Base-by-base conservation (phyloP, 495 filamentous ascomycete species). In the Pyrenula aspistea region DNA sequence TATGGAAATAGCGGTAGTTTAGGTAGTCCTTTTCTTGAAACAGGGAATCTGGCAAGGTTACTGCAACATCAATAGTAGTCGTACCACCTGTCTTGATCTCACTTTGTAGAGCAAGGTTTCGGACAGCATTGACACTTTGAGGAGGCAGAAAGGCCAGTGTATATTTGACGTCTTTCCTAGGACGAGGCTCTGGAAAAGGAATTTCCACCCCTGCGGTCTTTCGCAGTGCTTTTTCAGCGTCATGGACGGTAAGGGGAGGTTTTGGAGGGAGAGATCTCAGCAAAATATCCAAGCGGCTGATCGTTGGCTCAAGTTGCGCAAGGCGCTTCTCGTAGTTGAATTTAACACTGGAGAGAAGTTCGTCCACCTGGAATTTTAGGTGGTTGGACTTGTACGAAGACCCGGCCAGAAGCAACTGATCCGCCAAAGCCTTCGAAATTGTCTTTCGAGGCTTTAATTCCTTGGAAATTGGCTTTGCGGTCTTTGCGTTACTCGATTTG, bases 11-110 rank as follows among this genome's bases (percentile, higher is more conserved):
- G 59, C 93, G 80, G 70, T 91, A 79, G 63, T 97, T 89, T 51
- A 91, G 75, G 67, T 91, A 96, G 70, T 98, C 93, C 67, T 98
- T 97, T 54, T 91, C 87, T 64, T 95, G 88, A 59, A 97, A 89
- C 1, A 95, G 72, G 2, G 79, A 71, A 50, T 67, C 70, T 15
- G 94, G 91, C 82, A 98, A 93, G 11, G 82, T 84, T 4, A 96
- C 81, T 19, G 88, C 83, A 75, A 98, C 72, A 71, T 98, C 93
- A 53, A 95, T 76, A 1, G 74, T 72, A 31, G 84, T 69, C 20
- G 67, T 65, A 10, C 76, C 76, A 19, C 80, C 73, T 8, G 76
- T 71, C 62, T 83, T 87, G 10, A 82, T 72, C 60, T 86, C 83
- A 10, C 82, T 93, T 68, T 83, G 84, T 49, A 89, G 78, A 49